phyloP scores from a whole-genome alignment of 2,329 filamentous ascomycete genomes.

The Cladosporium halotolerans region DNA sequence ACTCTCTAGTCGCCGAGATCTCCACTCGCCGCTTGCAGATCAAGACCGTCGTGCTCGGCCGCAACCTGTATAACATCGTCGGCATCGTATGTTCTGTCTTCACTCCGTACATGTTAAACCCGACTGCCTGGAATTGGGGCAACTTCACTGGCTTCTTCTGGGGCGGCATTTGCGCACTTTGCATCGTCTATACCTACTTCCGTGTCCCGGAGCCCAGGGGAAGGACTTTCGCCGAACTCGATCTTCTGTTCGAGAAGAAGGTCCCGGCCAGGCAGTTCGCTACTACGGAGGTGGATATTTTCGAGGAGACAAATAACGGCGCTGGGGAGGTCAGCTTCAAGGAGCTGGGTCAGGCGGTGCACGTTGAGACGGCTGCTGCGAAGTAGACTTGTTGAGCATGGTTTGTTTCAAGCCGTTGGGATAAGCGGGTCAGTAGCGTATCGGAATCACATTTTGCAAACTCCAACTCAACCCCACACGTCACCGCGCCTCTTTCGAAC shows the following conservation, averaged over 20 bases:
- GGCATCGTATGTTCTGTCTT: constrained; percentile 75
- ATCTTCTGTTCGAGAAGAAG: constrained; percentile 71
- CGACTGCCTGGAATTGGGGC: constrained; percentile 77
- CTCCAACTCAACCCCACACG: too few species aligned
- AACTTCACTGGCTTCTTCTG: constrained; percentile 88
- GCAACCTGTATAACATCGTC: constrained; percentile 70
- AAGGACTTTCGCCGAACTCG: constrained; percentile 78
- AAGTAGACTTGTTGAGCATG: neutral
- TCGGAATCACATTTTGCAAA: too few species aligned
- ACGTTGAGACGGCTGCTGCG: neutral
- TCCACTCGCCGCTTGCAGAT: constrained; percentile 81
- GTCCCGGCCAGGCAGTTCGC: constrained; percentile 69
- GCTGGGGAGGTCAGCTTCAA: neutral
- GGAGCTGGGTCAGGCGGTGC: neutral
- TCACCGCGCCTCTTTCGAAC: too few species aligned
- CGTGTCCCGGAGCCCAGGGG: constrained; percentile 73
- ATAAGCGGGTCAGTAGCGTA: too few species aligned
- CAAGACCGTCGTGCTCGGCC: constrained; percentile 83
- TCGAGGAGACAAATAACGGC: constrained; percentile 25
- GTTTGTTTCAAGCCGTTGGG: too few species aligned
- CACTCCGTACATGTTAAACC: constrained; percentile 91
- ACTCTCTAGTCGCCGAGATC: constrained; percentile 79
- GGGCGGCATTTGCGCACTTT: constrained; percentile 72
- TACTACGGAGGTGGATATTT: constrained; percentile 50
- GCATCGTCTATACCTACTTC: constrained; percentile 76